Evolutionary conservation across 108 stramenopile species (phyloP), one percentile per base, ranked within the genome.

Genomic region (Asterionellopsis glacialis): DNA sequence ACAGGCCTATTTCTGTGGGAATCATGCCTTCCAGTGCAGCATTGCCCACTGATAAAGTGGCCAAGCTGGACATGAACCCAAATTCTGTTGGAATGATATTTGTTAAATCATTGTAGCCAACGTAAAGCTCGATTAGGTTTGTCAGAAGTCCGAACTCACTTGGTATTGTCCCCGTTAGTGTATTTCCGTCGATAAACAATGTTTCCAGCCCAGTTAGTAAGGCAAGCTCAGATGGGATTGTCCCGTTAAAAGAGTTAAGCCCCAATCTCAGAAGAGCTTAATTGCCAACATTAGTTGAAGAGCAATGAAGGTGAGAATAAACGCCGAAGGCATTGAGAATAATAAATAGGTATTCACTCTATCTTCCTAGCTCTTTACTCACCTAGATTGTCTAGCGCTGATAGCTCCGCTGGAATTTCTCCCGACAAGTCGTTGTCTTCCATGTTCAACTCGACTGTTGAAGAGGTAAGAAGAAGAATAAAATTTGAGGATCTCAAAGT

Each of bases 81-180:
- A 48, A 19, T 9, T 48, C 47, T 5, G 19, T 48, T 9, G 47
- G 47, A 48, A 48, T 48, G 1, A 43, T 53, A 14, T 79, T 81
- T 0, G 65, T 68, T 23, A 87, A 63, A 1, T 58, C 18, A 44
- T 87, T 87, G 41, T 81, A 75, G 63, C 75, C 75, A 33, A 87
- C n/a, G 80, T 72, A 80, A 16, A 87, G 65, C 47, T 77, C 72
- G 44, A 68, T 63, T 61, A 87, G 61, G 45, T 69, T 75, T 38
- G 74, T 65, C 28, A 70, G 42, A 43, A 33, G 52, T 7, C 75
- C 73, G 39, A 87, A 38, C 28, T 64, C 71, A n/a, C 45, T 28
- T 1, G 82, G 86, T 44, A 87, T 75, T 3, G 69, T 71, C 14
- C 85, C 85, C 16, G 65, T 59, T 11, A 87, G 28, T 57, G 50